These are phyloP conservation scores for Teunomyces kruisii DNA, from an alignment of 805 yeast genomes.

Conservation along the genomic window DNA sequence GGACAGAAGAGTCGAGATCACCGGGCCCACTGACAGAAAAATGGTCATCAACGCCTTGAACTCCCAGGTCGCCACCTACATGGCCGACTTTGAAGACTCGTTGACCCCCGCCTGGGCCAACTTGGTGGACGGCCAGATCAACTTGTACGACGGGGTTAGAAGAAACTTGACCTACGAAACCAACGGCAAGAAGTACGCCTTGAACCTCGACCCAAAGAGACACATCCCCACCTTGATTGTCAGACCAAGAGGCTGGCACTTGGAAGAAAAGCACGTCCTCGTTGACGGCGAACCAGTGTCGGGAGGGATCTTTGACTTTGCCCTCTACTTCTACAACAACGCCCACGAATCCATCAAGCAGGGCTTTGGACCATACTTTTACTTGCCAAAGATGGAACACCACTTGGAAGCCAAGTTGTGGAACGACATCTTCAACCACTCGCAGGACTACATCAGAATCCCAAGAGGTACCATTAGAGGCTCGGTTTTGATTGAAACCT, in stretches of 20 bases:
- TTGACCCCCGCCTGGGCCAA: conserved; percentile 83
- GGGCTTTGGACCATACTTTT: conserved; percentile 80
- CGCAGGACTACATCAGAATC: conserved; percentile 69
- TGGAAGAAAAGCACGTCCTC: conserved; percentile 68
- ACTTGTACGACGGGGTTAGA: conserved; percentile 73
- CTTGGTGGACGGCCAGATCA: conserved; percentile 78
- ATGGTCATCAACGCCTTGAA: conserved; percentile 83
- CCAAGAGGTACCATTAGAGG: conserved; percentile 80
- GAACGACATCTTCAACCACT: conserved; percentile 75
- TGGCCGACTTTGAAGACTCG: conserved; percentile 86
- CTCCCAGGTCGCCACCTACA: conserved; percentile 75
- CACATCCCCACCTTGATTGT: conserved; percentile 77
- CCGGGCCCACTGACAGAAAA: conserved; percentile 83
- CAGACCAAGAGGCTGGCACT: conserved; percentile 89
- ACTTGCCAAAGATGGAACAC: conserved; percentile 85
- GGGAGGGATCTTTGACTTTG: conserved; percentile 79
- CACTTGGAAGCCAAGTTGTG: conserved; percentile 79
- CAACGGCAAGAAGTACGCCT: conserved; percentile 45
- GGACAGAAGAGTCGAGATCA: conserved; percentile 77
- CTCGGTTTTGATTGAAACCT: conserved; percentile 77
- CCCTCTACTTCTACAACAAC: conserved; percentile 73
- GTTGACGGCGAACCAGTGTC: conserved; percentile 76
- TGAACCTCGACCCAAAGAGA: conserved; percentile 47
- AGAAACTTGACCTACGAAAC: conserved; percentile 49
- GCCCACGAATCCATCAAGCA: conserved; percentile 59